phyloP scores from a whole-genome alignment of 2,329 filamentous ascomycete genomes.

The Colletotrichum incanum region DNA sequence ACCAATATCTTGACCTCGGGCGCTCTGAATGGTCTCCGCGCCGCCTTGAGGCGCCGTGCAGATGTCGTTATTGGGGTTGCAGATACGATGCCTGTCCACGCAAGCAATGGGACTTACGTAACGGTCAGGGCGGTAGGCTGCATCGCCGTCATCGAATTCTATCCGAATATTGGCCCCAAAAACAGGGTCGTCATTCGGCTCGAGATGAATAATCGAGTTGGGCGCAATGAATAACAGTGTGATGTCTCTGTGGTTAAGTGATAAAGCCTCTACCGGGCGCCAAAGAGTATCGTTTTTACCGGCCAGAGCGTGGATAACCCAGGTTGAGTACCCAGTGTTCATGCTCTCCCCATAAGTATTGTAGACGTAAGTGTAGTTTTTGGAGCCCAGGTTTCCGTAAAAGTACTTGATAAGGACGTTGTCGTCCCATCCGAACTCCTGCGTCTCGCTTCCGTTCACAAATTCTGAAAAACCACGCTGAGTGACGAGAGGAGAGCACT shows the following conservation, averaged over 20 bases:
- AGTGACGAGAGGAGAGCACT: constrained; percentile 30
- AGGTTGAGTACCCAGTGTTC: constrained; percentile 12
- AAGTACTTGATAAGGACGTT: constrained; percentile 18
- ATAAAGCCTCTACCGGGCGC: constrained; percentile 16
- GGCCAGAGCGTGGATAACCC: neutral
- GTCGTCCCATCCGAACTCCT: constrained; percentile 14
- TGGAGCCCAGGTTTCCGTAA: neutral
- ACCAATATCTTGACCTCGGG: neutral
- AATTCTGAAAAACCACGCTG: neutral
- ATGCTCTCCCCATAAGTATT: constrained; percentile 17
- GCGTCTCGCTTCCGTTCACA: constrained; percentile 3
- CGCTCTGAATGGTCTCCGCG: neutral
- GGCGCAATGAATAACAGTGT: constrained; percentile 23
- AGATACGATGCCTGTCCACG: constrained; percentile 21
- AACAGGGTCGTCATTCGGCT: constrained; percentile 26
- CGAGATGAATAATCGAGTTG: constrained; percentile 24
- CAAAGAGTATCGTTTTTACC: neutral
- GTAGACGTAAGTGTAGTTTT: constrained; percentile 20
- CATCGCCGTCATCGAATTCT: neutral
- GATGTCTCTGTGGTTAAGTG: constrained; percentile 2
- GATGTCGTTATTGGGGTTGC: constrained; percentile 26
- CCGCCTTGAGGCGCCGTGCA: constrained; percentile 7
- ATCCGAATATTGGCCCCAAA: constrained; percentile 9
- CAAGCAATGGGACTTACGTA: constrained; percentile 25
- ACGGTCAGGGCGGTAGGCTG: constrained; percentile 9